Conservation (phyloP, 2,329 filamentous ascomycete genomes). For the Colletotrichum sp. region DNA sequence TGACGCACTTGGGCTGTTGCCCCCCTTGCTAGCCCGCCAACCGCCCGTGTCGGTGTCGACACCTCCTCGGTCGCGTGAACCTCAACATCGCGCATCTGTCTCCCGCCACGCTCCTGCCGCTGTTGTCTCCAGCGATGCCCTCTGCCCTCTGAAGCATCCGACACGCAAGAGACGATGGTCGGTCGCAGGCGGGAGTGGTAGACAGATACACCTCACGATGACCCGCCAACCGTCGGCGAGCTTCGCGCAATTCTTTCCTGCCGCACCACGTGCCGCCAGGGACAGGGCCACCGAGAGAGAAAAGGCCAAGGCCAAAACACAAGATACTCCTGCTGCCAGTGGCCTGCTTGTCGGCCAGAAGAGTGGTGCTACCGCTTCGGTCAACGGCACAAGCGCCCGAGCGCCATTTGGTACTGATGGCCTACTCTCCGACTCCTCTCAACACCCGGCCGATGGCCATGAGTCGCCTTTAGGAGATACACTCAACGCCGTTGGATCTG, state of each 20-base stretch:
- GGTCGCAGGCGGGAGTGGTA: constrained; percentile 57
- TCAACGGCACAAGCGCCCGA: constrained; percentile 12
- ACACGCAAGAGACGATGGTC: constrained; percentile 58
- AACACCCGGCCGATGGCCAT: constrained; percentile 54
- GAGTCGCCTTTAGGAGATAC: constrained; percentile 68
- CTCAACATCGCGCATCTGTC: constrained; percentile 26
- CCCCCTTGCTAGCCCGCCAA: background rate
- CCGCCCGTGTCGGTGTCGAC: constrained; percentile 16
- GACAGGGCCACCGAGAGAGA: constrained; percentile 65
- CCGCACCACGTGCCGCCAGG: constrained; percentile 70
- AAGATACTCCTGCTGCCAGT: constrained; percentile 30
- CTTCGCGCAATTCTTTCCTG: constrained; percentile 87
- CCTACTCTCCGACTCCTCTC: constrained; percentile 36
- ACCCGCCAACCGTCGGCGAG: constrained; percentile 78
- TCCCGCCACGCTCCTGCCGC: constrained; percentile 7
- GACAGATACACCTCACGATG: constrained; percentile 64
- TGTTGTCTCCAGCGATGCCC: constrained; percentile 4
- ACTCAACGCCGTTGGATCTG: constrained; percentile 72
- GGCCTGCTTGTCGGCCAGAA: constrained; percentile 23
- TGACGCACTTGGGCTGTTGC: constrained; percentile 12
- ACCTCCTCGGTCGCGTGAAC: constrained; percentile 45
- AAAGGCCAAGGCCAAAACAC: constrained; percentile 57
- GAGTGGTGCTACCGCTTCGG: constrained; percentile 26
- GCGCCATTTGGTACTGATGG: constrained; percentile 15
- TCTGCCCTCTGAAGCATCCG: constrained; percentile 19